Percentiles rank a stretch among this genome's conserved stretches.
phyloP scores from a whole-genome alignment of 345 rosid genomes.

The Citropsis articulata region DNA sequence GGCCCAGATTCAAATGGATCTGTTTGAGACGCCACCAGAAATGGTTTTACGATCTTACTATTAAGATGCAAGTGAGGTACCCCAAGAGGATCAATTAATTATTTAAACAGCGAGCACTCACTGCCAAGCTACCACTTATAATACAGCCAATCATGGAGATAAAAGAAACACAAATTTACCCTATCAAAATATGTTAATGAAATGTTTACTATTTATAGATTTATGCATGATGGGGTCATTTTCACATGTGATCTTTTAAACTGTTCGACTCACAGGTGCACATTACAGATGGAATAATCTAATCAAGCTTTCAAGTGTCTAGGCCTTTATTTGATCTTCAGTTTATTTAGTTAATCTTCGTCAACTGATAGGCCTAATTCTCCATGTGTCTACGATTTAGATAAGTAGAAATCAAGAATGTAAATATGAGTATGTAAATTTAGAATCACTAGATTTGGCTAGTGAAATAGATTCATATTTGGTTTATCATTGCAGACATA shows the following conservation, averaged over 20 bases:
- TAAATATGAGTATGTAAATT: neutral
- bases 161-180: neutral
- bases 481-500: neutral
- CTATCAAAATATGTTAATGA: neutral
- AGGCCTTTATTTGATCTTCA: neutral
- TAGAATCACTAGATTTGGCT: neutral
- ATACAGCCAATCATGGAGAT: neutral
- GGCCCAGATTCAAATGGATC: neutral
- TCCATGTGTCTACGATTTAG: neutral
- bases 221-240: neutral
- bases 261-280: neutral
- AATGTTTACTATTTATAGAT: neutral
- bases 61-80: neutral
- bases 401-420: neutral
- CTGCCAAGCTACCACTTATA: neutral
- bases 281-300: neutral
- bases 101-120: neutral
- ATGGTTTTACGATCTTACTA: neutral
- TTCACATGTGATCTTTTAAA: neutral
- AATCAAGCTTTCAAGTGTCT: neutral
- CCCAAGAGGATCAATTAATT: neutral
- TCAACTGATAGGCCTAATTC: neutral
- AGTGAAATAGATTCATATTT: neutral
- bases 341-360: neutral
- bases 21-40: neutral